Evolutionary conservation across 2,329 filamentous ascomycete species (phyloP).

Genomic region (Hymenoscyphus salicellus): DNA sequence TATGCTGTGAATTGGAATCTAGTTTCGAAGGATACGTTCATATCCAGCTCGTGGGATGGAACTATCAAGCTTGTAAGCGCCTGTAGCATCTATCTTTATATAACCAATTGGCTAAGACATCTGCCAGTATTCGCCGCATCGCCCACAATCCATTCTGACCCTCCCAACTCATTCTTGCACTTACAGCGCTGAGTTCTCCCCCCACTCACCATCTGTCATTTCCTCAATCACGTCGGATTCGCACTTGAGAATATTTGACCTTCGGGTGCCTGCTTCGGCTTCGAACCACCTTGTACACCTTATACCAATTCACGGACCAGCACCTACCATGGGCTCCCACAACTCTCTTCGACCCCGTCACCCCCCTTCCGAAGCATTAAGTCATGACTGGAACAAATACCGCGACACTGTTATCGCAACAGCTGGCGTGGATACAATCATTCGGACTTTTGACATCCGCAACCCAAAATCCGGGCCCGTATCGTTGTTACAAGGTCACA

Average conservation of each 20-base stretch:
- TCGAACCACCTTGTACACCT: slow-evolving; percentile 82
- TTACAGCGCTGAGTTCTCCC: slow-evolving; percentile 88
- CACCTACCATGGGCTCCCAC: slow-evolving; percentile 34
- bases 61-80: slow-evolving; percentile 75
- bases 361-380: slow-evolving; percentile 67
- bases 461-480: slow-evolving; percentile 70
- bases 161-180: slow-evolving; percentile 91
- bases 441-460: slow-evolving; percentile 88
- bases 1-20: slow-evolving; percentile 93
- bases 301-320: slow-evolving; percentile 74
- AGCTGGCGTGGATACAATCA: slow-evolving; percentile 80
- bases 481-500: slow-evolving; percentile 75
- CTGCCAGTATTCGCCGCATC: slow-evolving; percentile 75
- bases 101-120: background rate
- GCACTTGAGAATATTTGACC: slow-evolving; percentile 85
- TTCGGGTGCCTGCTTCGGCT: slow-evolving; percentile 79
- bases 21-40: slow-evolving; percentile 83
- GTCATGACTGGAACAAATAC: slow-evolving; percentile 99
- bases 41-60: slow-evolving; percentile 93
- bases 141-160: slow-evolving; percentile 72
- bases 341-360: slow-evolving; percentile 33
- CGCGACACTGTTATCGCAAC: slow-evolving; percentile 79
- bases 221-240: slow-evolving; percentile 88
- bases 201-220: slow-evolving; percentile 79
- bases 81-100: background rate